Evolutionary conservation across 768 basidiomycete genomes (phyloP), one percentile per base, ranked within the genome.

Genomic region (Mycena metata): DNA sequence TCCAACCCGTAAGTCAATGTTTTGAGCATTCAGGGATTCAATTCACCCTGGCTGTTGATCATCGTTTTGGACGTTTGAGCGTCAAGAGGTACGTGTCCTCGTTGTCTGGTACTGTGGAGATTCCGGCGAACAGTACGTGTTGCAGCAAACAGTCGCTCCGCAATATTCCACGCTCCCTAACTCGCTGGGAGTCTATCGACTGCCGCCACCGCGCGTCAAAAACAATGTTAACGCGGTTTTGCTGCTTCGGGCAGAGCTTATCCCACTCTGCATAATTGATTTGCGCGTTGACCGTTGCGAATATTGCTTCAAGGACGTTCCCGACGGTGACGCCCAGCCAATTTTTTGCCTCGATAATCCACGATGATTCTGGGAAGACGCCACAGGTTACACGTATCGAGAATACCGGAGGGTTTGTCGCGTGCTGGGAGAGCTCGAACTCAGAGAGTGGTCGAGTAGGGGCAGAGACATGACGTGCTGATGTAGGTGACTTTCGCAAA

Each of bases 61-160:
- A 66, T 64, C 72, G 54, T 50, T 66, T 71, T 3, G 74, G 76
- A 35, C 82, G 75, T 49, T 84, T 79, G 47, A 90, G 75, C 52
- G 86, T 84, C 74, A 90, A 66, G 49, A 89, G 82, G 75, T 83
- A 85, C 8, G 80, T 79, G 51, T 76, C 75, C 6, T 82, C 80
- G 46, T 73, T 73, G 30, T 79, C 78, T 33, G 78, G 70, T 36
- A 80, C 81, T 19, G 81, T 72, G 11, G 85, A 81, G 58, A 90
- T 75, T n/a, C 89, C 89, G 9, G 82, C 86, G 63, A 89, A 90
- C 55, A 79, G 61, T 16, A 83, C 84, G 56, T 86, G 85, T 56
- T 78, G 76, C 42, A 86, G 79, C 30, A 90, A 67, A 71, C 80
- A 86, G 63, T 90, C 89, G 30, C 83, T 77, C 35, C 87, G 80